Base-by-base conservation (phyloP, 1,284 basidiomycete genomes). In the Cronartium ribicola region DNA sequence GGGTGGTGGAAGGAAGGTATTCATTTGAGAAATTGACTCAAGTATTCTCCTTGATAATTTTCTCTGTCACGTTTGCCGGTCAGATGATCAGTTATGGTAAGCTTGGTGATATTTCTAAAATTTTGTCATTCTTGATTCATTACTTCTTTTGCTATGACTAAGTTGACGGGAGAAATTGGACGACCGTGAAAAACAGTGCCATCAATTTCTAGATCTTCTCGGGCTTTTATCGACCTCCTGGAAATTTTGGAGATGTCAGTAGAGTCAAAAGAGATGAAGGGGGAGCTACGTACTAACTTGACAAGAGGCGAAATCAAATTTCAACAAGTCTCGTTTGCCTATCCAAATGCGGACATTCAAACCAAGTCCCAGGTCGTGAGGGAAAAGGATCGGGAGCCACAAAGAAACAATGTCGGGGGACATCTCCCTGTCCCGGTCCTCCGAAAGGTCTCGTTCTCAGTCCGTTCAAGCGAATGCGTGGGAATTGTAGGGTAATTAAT, bases 1-100 rank as follows among this genome's bases (percentile, higher is more conserved):
- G 66, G 57, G 72, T 74, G 2, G 60, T 63, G 36, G 60, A 63
- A 61, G 72, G 65, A 36, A 60, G 40, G 14, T 74, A 74, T 37
- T 66, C 72, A 1, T 74, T 74, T 29, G 64, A 66, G 39, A 74
- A 67, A 37, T 29, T 74, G 39, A 36, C 66, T 1, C 72, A 67
- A 14, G 65, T 74, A 46, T 74, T 74, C 59, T 66, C 72, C 6
- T 67, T 74, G 48, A 74, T 74, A n/a, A 74, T 74, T 3, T 74
- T 74, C 43, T 66, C 72, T 10, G 64, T 74, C 76, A 91, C 92
- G 2, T 95, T 96, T 77, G 91, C 92, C 1, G 88, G 89, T 36
- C 91, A 93, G 80, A 85, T 94, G 77, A 88, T 97, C 86, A 86
- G 88, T 39, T 94, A 93, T 83, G 89, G 91, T 92, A 80, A 80